Conservation (phyloP, 441 rosid species). For the Euphorbia corollata region DNA sequence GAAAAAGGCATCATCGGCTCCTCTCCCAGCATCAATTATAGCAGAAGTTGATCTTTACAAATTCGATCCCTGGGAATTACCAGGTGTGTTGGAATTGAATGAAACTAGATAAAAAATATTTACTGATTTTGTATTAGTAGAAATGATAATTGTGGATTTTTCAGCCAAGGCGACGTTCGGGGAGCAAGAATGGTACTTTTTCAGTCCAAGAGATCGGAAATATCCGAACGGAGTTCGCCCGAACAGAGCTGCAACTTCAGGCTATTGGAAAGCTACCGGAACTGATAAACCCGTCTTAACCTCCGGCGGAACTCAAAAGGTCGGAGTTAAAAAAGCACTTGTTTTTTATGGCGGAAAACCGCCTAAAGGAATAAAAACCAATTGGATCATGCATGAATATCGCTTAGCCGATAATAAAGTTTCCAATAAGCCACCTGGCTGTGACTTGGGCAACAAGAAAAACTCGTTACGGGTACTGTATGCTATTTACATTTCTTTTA, state of each 20-base stretch:
- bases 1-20: constrained; percentile 62
- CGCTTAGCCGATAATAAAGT: constrained; percentile 53
- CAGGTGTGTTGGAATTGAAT: constrained; percentile 31
- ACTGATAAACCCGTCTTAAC: constrained; percentile 80
- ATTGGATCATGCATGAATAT: constrained; percentile 97
- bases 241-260: constrained; percentile 91
- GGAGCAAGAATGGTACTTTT: constrained; percentile 92
- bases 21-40: constrained; percentile 67
- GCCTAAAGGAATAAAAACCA: constrained; percentile 80
- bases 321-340: constrained; percentile 86
- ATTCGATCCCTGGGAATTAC: constrained; percentile 86
- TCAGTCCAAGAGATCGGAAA: constrained; percentile 84
- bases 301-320: constrained; percentile 52
- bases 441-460: constrained; percentile 46
- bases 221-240: constrained; percentile 93
- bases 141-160: constrained; percentile 3
- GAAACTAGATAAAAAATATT: neutral
- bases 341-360: constrained; percentile 95
- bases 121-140: neutral
- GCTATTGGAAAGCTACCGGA: constrained; percentile 98
- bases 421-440: constrained; percentile 51
- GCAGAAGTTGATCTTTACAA: constrained; percentile 78
- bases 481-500: neutral
- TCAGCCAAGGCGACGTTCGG: constrained; percentile 86
- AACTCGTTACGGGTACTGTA: constrained; percentile 64